Base-by-base conservation (phyloP, 306 rosid species). In the Hippophae tibetana region DNA sequence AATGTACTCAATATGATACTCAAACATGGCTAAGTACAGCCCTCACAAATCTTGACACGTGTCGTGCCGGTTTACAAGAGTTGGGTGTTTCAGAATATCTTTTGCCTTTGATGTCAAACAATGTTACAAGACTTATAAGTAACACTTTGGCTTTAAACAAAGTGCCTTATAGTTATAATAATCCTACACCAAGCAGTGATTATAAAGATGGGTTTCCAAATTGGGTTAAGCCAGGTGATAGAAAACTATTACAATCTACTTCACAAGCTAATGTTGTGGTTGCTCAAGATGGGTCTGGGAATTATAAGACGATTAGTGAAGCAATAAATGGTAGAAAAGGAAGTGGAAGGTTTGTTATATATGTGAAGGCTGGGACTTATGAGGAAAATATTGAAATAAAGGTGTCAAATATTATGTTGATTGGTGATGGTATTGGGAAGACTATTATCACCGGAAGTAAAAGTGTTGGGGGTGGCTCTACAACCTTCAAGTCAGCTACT, bases 381-480 rank as follows among this genome's bases (percentile, higher is more conserved):
- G 78, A 76, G 62, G 97, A 89, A 66, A 82, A 86, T 64, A 66
- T 89, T 65, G 68, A 72, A 68, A 69, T 89, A n/a, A 78, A 72
- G 14, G 63, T 40, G 10, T 66, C 64, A 9, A 86, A 86, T 60
- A 69, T 89, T 3, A 86, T 89, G 95, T 71, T 89, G 81, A 58
- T 82, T 3, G 97, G 97, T 6, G 97, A 89, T 69, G 97, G 97
- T 8, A 83, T 84, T 10, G 97, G 97, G 8, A 78, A 74, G 54
- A 86, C 97, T 11, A 61, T 89, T 10, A 70, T 89, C 53, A 86
- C 97, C 0, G 97, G 97, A 53, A 89, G 97, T 76, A 78, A 68
- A 71, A 89, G 97, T 9, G 95, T 89, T 56, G 95, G 93, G 60
- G 97, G 97, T 3, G 97, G 95, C 12, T 8, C 77, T 68, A 89